Percentiles rank a stretch among this genome's conserved stretches.
These are phyloP conservation scores for Fusarium pseudoanthophilum DNA, from an alignment of 2,329 filamentous ascomycete species.

Conservation along the genomic window DNA sequence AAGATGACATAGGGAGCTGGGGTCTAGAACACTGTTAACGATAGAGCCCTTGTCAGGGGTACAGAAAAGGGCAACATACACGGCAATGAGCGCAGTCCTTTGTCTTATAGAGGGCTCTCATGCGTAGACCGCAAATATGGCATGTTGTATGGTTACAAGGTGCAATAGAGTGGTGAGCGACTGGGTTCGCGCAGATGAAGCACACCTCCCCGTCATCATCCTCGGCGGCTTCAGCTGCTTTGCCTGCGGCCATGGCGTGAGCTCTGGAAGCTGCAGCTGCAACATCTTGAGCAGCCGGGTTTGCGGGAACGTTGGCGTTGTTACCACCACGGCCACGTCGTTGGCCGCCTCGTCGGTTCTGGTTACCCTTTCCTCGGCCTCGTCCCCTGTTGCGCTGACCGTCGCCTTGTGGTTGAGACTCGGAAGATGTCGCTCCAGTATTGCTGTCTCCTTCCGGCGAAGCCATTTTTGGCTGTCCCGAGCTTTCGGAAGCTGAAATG, in stretches of 20 bases:
- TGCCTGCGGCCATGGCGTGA: conserved; percentile 46
- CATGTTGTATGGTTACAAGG: conserved; percentile 97
- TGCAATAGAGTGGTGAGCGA: conserved; percentile 87
- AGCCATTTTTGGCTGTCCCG: conserved; percentile 27
- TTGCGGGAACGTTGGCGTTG: conserved; percentile 36
- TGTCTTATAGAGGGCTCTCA: conserved; percentile 94
- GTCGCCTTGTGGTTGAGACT: conserved; percentile 38
- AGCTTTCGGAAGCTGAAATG: neutral
- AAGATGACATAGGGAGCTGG: conserved; percentile 88
- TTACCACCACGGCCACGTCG: conserved; percentile 47
- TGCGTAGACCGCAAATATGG: conserved; percentile 91
- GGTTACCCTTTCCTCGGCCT: conserved; percentile 55
- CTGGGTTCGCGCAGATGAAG: conserved; percentile 95
- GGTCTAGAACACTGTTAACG: conserved; percentile 59
- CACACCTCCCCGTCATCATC: conserved; percentile 83
- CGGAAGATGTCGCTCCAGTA: conserved; percentile 24
- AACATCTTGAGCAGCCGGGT: conserved; percentile 48
- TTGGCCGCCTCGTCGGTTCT: conserved; percentile 51
- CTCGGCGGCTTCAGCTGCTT: conserved; percentile 44
- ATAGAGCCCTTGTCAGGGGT: neutral
- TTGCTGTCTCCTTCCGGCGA: conserved; percentile 27
- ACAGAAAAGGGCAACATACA: conserved; percentile 60
- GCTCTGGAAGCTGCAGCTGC: conserved; percentile 51
- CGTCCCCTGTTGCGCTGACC: conserved; percentile 54
- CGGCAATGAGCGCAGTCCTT: conserved; percentile 97